Evolutionary conservation across 2,329 filamentous ascomycete species (phyloP), one percentile per base, ranked within the genome.

Genomic region (Diplodia scrobiculata): DNA sequence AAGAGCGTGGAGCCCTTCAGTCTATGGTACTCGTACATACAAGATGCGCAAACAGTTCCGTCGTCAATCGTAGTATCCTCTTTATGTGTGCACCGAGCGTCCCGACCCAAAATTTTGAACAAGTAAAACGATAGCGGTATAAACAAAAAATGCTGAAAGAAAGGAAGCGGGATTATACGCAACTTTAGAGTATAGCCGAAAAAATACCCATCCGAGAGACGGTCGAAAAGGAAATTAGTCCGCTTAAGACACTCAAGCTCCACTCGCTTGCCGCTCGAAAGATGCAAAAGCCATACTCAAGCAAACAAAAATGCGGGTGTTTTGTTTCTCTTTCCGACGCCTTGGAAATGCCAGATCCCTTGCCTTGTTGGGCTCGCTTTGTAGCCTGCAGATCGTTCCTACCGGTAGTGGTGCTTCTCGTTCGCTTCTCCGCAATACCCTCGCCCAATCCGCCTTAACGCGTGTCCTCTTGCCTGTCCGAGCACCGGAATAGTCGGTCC

Each of bases 1-100:
- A 59, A 59, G 55, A 21, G 25, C 25, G 19, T 17, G 19, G 3
- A 10, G 9, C 25, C 17, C 55, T 47, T 17, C 38, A 11, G 38
- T 59, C 55, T 59, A 59, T 59, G 55, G 29, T 59, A 59, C 55
- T 59, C 38, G 29, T 59, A 59, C 55, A 59, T 21, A 36, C 53
- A 34, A 19, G 14, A 34, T 27, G 50, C 50, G 25, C 50, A 27
- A 53, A 54, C 13, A 38, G 5, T 54, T 38, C 53, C 29, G 55
- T 59, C 55, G 36, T 59, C 55, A 59, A n/a, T 59, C 38, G 55
- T 59, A 32, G 38, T 25, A 19, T 27, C 55, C 55, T 41, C 38
- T 21, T 3, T 47, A 41, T 45, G 45, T 59, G 38, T 58, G 54
- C 54, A 58, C 34, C 36, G 36, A 10, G 54, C 36, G n/a, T 21